Evolutionary conservation across 225 moss, liverwort and hornwort species (phyloP).

Genomic region (Straminergon stramineum): DNA sequence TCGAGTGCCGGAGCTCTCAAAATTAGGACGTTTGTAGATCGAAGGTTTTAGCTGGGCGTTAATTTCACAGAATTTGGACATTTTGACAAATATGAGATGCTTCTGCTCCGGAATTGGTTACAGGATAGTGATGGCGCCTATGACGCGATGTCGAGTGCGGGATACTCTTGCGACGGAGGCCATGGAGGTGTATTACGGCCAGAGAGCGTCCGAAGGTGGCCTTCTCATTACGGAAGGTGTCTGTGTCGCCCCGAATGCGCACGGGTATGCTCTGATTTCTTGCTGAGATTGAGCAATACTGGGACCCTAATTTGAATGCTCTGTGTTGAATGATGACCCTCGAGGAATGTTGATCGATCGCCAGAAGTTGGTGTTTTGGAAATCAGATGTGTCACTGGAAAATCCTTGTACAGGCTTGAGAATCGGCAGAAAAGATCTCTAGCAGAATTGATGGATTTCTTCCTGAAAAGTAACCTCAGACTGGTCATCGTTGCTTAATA

Average conservation of each 20-base stretch:
- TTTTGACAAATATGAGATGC: background rate
- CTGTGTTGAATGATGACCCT: background rate
- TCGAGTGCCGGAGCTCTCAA: background rate
- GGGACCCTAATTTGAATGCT: background rate
- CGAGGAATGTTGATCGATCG: background rate
- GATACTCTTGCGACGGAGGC: background rate
- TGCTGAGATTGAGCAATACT: background rate
- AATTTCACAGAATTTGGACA: background rate
- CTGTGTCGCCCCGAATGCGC: constrained; percentile 1
- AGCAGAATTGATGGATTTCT: background rate
- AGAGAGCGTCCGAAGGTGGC: constrained; percentile 1
- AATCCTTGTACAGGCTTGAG: background rate
- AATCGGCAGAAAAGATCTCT: background rate
- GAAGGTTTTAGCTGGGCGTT: background rate
- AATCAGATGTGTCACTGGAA: background rate
- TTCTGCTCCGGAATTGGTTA: background rate
- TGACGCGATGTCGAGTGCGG: background rate
- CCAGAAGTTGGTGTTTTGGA: background rate
- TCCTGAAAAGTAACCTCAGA: too few relatives aligned
- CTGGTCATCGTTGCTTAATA: background rate
- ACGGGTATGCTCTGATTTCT: background rate
- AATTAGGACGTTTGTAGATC: too few relatives aligned
- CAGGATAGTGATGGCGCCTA: constrained; percentile 8
- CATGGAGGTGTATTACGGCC: background rate
- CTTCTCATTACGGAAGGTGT: constrained; percentile 7